phyloP scores from a whole-genome alignment of 106 monocot species.

The Platanthera guangdongensis region DNA sequence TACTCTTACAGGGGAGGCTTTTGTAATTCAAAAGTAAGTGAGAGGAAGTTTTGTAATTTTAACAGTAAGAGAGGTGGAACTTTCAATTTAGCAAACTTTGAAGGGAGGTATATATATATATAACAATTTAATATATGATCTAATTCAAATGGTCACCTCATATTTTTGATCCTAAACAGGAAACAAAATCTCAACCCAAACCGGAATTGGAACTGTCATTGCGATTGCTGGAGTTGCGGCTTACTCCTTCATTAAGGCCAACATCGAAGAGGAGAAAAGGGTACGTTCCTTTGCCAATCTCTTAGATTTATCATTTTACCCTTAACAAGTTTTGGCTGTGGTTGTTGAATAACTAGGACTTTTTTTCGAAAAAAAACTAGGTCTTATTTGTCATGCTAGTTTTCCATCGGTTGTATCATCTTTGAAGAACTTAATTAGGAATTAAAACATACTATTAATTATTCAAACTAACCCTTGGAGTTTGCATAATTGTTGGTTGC shows the following conservation, averaged over 20 bases:
- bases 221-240: slow-evolving; percentile 95
- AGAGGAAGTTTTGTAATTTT: no score
- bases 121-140: neutral
- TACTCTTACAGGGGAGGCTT: no score
- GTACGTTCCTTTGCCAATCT: slow-evolving; percentile 28
- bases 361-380: neutral
- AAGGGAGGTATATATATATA: neutral
- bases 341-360: neutral
- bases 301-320: neutral
- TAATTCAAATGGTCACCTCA: neutral
- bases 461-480: no score
- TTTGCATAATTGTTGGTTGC: no score
- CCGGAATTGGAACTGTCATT: slow-evolving; percentile 91
- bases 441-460: no score
- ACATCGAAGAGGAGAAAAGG: slow-evolving; percentile 95
- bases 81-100: no score
- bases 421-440: neutral
- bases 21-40: no score
- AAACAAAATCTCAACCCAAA: slow-evolving; percentile 89
- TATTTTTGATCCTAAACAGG: slow-evolving; percentile 36
- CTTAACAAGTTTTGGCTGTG: neutral
- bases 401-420: neutral
- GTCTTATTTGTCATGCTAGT: neutral
- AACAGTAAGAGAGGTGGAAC: no score
- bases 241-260: slow-evolving; percentile 94